Evolutionary conservation across 129 eudicot species (phyloP).

Genomic region (Flaveria brownii): DNA sequence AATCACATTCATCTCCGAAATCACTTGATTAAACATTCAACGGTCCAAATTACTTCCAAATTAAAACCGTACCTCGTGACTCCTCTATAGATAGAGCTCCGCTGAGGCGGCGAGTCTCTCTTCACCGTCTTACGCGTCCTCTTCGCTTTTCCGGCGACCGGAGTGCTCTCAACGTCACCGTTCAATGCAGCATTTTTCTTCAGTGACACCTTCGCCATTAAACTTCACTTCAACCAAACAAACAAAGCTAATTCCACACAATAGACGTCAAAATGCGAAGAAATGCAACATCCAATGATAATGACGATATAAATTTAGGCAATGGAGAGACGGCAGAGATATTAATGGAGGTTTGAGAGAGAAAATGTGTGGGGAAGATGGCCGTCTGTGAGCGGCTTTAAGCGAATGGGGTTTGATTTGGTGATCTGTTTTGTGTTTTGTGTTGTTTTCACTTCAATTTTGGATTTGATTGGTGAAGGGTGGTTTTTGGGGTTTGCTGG

Average conservation of each 20-base stretch:
- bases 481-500: slow-evolving; percentile 23
- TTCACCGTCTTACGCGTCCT: slow-evolving; percentile 66
- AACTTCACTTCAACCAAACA: not conserved
- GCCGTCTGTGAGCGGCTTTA: slow-evolving; percentile 50
- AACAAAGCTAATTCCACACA: not conserved
- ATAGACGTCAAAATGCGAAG: not conserved
- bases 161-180: slow-evolving; percentile 9
- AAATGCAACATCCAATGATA: slow-evolving; percentile 28
- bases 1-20: not conserved
- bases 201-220: slow-evolving; percentile 59
- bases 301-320: slow-evolving; percentile 21
- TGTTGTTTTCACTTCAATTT: slow-evolving; percentile 30
- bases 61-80: slow-evolving; percentile 54
- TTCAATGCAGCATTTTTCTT: slow-evolving; percentile 26
- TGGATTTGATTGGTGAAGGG: not conserved
- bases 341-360: slow-evolving; percentile 16
- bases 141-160: slow-evolving; percentile 33
- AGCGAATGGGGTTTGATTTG: slow-evolving; percentile 13
- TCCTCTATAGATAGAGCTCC: slow-evolving; percentile 86
- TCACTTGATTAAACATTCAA: not conserved
- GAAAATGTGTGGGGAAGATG: not conserved
- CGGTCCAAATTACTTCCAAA: not conserved
- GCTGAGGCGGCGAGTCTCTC: slow-evolving; percentile 70
- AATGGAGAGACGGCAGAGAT: slow-evolving; percentile 41
- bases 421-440: slow-evolving; percentile 39